Percentiles rank a stretch among this genome's conserved stretches.
Evolutionary conservation across 2,329 filamentous ascomycete genomes (phyloP).

Genomic region (Juglanconis sp.): DNA sequence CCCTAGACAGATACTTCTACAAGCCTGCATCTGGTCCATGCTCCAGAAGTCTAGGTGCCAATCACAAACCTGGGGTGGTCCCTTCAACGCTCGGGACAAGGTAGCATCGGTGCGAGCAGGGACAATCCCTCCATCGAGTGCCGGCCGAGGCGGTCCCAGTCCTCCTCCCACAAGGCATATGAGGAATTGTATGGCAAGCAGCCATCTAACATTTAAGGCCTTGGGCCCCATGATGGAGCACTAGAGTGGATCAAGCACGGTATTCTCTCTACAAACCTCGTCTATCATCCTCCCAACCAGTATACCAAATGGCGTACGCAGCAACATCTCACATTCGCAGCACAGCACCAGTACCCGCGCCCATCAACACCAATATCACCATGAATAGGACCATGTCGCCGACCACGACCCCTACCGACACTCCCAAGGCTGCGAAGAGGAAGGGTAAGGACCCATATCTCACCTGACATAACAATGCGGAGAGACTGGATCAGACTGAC

Average conservation of each 20-base stretch:
- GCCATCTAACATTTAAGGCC: constrained; percentile 11
- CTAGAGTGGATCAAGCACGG: not conserved
- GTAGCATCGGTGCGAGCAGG: not conserved
- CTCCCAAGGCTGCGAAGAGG: constrained; percentile 41
- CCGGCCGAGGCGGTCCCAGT: constrained; percentile 7
- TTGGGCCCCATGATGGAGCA: constrained; percentile 13
- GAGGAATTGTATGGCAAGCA: not conserved
- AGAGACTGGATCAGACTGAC: constrained; percentile 11
- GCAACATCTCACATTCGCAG: constrained; percentile 22
- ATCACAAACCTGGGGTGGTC: not conserved
- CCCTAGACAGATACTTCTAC: not conserved
- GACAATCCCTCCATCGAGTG: not conserved
- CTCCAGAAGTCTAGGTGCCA: not conserved
- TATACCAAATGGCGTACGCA: constrained; percentile 15
- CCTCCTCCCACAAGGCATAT: not conserved
- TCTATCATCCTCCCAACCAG: constrained; percentile 4
- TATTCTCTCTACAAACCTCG: not conserved
- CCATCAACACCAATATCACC: constrained; percentile 23
- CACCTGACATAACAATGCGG: constrained; percentile 9
- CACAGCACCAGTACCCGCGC: constrained; percentile 14
- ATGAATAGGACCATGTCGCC: constrained; percentile 32
- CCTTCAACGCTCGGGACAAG: not conserved
- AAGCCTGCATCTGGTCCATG: not conserved
- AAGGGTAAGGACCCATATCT: constrained; percentile 37
- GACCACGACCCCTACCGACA: constrained; percentile 40